Conservation (phyloP, 2,329 filamentous ascomycete species). For the Phyllosticta citrichinensis region DNA sequence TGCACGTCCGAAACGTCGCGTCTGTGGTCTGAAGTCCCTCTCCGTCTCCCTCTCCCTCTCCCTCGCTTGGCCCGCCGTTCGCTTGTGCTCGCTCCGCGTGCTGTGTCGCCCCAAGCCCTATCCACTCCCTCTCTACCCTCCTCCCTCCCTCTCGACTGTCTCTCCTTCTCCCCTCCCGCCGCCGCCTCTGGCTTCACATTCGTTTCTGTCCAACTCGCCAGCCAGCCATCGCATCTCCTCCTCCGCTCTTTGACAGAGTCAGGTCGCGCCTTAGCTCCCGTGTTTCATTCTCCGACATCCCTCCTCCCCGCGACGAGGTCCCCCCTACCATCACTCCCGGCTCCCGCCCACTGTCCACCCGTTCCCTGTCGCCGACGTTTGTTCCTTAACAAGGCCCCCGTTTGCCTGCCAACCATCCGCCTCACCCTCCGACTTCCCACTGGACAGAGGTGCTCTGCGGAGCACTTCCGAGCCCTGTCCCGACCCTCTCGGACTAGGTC, state of each 20-base stretch:
- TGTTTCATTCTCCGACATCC: slow-evolving; percentile 10
- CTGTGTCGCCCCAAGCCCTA: background rate
- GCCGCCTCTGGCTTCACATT: background rate
- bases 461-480: background rate
- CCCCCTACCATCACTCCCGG: background rate
- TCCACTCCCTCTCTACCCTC: background rate
- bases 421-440: background rate
- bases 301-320: background rate
- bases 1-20: background rate
- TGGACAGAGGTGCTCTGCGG: background rate
- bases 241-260: slow-evolving; percentile 10
- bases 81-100: background rate
- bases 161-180: background rate
- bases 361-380: slow-evolving; percentile 1
- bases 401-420: background rate
- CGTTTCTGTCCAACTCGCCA: background rate
- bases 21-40: too few relatives aligned
- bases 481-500: background rate
- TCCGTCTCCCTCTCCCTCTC: too few relatives aligned
- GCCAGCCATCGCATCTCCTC: background rate
- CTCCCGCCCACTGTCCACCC: background rate
- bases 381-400: background rate
- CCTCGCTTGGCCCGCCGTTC: background rate
- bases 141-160: background rate
- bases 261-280: slow-evolving; percentile 7